A percentile compares a stretch with the other conserved stretches of the same genome.
phyloP scores from a whole-genome alignment of 257 asterid species.

The Schizonepeta tenuifolia region DNA sequence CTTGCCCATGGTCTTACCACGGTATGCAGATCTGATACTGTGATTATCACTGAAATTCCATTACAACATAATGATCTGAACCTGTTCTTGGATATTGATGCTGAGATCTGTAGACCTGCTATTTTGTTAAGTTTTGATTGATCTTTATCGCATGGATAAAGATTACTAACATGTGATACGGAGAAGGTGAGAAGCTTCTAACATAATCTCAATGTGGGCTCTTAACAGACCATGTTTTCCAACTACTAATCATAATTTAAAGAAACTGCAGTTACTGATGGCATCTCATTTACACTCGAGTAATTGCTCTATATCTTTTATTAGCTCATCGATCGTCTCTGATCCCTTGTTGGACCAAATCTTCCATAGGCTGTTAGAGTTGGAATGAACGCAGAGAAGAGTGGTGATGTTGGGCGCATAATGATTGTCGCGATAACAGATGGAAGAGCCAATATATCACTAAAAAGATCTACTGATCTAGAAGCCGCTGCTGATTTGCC shows the following conservation, averaged over 20 bases:
- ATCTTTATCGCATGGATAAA: background rate
- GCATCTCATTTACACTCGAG: background rate
- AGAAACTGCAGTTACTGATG: slow-evolving; percentile 6
- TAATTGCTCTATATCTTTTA: background rate
- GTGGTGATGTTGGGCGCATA: slow-evolving; percentile 96
- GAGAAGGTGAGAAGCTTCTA: slow-evolving; percentile 10
- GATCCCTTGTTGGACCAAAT: background rate
- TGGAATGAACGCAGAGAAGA: slow-evolving; percentile 96
- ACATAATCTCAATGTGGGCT: background rate
- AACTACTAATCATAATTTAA: slow-evolving; percentile 8
- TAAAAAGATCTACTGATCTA: slow-evolving; percentile 85
- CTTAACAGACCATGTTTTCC: background rate
- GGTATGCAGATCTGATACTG: slow-evolving; percentile 46
- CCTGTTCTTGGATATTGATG: background rate
- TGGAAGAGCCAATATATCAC: slow-evolving; percentile 96
- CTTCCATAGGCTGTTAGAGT: slow-evolving; percentile 85
- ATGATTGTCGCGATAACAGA: slow-evolving; percentile 97
- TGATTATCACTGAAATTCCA: background rate
- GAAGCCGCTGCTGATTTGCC: slow-evolving; percentile 84
- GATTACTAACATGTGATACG: background rate
- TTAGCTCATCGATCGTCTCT: background rate
- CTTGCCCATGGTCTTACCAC: slow-evolving; percentile 98
- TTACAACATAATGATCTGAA: background rate
- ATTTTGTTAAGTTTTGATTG: slow-evolving; percentile 6
- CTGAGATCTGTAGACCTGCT: background rate